phyloP scores from a whole-genome alignment of 139 green algal genomes.

The Chlamydomonas eustigma region DNA sequence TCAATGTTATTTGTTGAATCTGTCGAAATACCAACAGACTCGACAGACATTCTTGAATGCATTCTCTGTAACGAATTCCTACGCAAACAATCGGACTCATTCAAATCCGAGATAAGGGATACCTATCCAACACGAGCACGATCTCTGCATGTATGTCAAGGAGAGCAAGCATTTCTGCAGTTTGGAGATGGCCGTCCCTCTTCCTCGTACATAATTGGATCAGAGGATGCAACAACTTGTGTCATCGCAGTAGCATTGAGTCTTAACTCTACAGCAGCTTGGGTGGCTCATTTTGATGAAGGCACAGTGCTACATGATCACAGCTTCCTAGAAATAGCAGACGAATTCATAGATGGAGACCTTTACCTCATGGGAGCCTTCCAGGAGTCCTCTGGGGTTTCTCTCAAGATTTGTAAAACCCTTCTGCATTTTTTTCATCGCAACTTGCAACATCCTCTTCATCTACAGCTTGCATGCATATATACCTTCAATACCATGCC shows the following conservation, averaged over 20 bases:
- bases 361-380: conserved; percentile 3
- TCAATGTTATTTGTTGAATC: too few relatives aligned
- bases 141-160: neutral
- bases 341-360: neutral
- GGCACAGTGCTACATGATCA: neutral
- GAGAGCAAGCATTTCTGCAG: neutral
- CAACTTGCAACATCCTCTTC: neutral
- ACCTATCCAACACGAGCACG: too few relatives aligned
- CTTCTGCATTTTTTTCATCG: neutral
- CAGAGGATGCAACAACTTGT: conserved; percentile 1
- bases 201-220: neutral
- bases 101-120: too few relatives aligned
- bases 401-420: neutral
- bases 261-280: neutral
- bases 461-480: neutral
- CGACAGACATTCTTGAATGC: too few relatives aligned
- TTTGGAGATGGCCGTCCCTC: neutral
- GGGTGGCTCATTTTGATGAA: conserved; percentile 1
- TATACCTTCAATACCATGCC: neutral
- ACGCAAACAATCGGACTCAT: too few relatives aligned
- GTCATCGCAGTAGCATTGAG: neutral
- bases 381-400: neutral
- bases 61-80: too few relatives aligned
- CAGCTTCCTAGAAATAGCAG: neutral
- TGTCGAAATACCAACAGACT: too few relatives aligned